Conservation (phyloP, 2,329 filamentous ascomycete species). For the Epichloe bromicola region DNA sequence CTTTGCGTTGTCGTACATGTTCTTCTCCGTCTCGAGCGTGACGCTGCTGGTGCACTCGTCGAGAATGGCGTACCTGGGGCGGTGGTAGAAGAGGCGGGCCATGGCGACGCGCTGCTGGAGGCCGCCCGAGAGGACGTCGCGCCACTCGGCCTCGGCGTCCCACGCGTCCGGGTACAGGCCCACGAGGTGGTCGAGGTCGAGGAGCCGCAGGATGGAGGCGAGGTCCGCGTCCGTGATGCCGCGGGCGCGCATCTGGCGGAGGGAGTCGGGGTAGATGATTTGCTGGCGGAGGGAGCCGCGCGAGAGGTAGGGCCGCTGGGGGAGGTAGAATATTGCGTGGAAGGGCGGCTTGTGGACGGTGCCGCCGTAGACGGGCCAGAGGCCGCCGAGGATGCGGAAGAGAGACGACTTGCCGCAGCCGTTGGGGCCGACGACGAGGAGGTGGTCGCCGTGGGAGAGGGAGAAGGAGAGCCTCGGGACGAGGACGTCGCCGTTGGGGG, state of each 20-base stretch:
- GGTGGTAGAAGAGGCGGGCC: constrained; percentile 89
- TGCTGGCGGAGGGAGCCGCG: constrained; percentile 89
- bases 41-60: constrained; percentile 94
- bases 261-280: constrained; percentile 86
- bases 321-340: constrained; percentile 94
- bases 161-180: constrained; percentile 65
- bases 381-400: constrained; percentile 87
- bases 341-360: constrained; percentile 84
- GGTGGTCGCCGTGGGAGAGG: constrained; percentile 74
- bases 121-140: constrained; percentile 82
- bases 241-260: constrained; percentile 77
- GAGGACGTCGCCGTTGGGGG: constrained; percentile 88
- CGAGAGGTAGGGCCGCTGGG: constrained; percentile 80
- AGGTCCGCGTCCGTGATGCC: constrained; percentile 74
- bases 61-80: constrained; percentile 83
- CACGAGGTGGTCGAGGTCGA: constrained; percentile 75
- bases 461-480: constrained; percentile 77
- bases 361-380: constrained; percentile 97
- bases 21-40: constrained; percentile 85
- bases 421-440: constrained; percentile 91
- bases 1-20: constrained; percentile 97
- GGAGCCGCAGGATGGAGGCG: constrained; percentile 57
- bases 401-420: constrained; percentile 94
- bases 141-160: constrained; percentile 94
- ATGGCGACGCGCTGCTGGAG: constrained; percentile 94